Percentiles rank a stretch among this genome's conserved stretches.
Conservation (phyloP, 2,329 filamentous ascomycete species). For the Cryoendolithus antarcticus region DNA sequence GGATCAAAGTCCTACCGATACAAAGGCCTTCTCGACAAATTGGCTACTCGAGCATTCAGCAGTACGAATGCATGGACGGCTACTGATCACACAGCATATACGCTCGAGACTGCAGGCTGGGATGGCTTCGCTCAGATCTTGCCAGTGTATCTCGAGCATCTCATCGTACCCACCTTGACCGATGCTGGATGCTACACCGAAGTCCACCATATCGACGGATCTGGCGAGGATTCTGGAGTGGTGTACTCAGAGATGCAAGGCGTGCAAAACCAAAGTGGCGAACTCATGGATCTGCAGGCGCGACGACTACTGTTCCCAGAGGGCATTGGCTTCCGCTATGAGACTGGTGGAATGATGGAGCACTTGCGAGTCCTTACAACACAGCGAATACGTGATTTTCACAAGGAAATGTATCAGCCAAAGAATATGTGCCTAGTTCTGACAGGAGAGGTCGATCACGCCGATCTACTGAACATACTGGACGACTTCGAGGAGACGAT, state of each 20-base stretch:
- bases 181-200: conserved; percentile 91
- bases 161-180: conserved; percentile 81
- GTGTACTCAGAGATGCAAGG: conserved; percentile 99
- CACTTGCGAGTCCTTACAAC: conserved; percentile 74
- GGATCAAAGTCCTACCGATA: conserved; percentile 88
- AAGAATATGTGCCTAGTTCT: conserved; percentile 87
- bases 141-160: conserved; percentile 88
- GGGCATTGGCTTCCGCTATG: conserved; percentile 84
- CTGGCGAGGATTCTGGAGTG: conserved; percentile 74
- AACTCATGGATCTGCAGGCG: conserved; percentile 78
- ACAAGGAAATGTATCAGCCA: conserved; percentile 94
- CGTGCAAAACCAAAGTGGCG: conserved; percentile 69
- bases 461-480: conserved; percentile 65
- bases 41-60: conserved; percentile 86
- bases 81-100: conserved; percentile 92
- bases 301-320: conserved; percentile 75
- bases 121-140: conserved; percentile 91
- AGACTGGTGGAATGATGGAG: conserved; percentile 97
- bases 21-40: conserved; percentile 88
- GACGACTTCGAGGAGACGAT: conserved; percentile 84
- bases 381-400: conserved; percentile 86
- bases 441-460: conserved; percentile 77
- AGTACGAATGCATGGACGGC: conserved; percentile 95
- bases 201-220: conserved; percentile 88
- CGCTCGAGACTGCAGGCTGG: conserved; percentile 89